Evolutionary conservation across 73 alveolate species (phyloP), one percentile per base, ranked within the genome.

Genomic region (Uronychia binucleata): DNA sequence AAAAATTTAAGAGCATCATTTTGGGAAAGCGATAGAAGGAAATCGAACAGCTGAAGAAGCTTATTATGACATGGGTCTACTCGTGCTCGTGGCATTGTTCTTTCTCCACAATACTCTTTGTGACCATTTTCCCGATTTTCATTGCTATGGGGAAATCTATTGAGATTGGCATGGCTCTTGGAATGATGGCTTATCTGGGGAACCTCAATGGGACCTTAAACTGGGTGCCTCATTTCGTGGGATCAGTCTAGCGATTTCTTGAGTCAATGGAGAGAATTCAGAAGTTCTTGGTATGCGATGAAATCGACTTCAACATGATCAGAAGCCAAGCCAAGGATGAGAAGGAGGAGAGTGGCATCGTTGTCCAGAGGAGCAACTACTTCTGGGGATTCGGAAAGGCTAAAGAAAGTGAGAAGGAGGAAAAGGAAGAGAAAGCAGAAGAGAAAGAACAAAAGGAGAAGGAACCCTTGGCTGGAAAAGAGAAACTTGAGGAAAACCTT

Each of bases 211-310:
- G 92, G 26, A 95, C 98, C 14, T 59, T 97, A 59, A 86, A 89
- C 81, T 85, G 92, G 88, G 35, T 97, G n/a, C 99, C 99, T 19
- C 88, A 79, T 26, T 92, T 93, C 88, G 86, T 95, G 27, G 93
- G 91, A 28, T 34, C 80, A 46, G 83, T 93, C 33, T 77, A 84
- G 76, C 94, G 94, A 85, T 87, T 96, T n/a, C 78, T 80, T 11
- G 94, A 95, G 30, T 81, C 97, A 77, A 76, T 95, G 91, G 90
- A 88, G 46, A 89, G 99, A 90, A 90, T 92, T 28, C 92, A 93
- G 84, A 81, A 84, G n/a, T 96, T 88, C 87, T 74, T 96, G 13
- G 26, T 78, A 30, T 90, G 94, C 27, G 85, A 88, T 75, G 96
- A 94, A 30, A 79, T 87, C 75, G 93, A 87, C 59, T 25, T 8